Base-by-base conservation (phyloP, 2,329 filamentous ascomycete genomes). In the Nemania bipapillata region DNA sequence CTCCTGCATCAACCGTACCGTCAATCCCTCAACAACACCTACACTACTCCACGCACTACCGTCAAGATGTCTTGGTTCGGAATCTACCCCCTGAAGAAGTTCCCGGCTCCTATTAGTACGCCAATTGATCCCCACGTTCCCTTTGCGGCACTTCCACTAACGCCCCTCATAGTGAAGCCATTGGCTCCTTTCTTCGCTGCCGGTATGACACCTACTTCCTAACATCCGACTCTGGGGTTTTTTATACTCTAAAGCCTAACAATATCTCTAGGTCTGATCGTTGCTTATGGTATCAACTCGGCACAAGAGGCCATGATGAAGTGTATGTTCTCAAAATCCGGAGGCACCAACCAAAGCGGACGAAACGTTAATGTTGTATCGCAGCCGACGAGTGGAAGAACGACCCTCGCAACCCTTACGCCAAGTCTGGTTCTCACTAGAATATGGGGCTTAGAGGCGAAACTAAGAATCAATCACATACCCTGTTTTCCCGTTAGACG, bases 371-470 rank as follows among this genome's bases (percentile, higher is more conserved):
- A 68, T 65, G 72, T 56, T 57, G 50, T 55, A 50, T 28, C 57
- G 72, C 77, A 98, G 95, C 90, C 86, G 92, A 92, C 77, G 93
- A 98, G 86, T 97, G 89, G 89, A 96, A 94, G 90, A 96, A 97
- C 87, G 95, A 98, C 84, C 93, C 94, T 75, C 90, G 94, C 83
- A 97, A 97, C 89, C 90, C 90, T 74, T 85, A 86, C 76, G 82
- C 81, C 75, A 86, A 84, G 81, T 74, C 78, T 24, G 56, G 52
- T 54, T 78, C 77, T 64, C 85, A 87, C 79, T 87, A 86, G 77
- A 68, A 53, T 49, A 30, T 58, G 45, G 58, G 53, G 22, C 24
- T 47, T 54, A 20, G 26, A 55, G 40, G 60, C 53, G 57, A 59
- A 56, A 50, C 65, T 79, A 60, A 47, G 32, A 64, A 55, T 61